Evolutionary conservation across 768 basidiomycete species (phyloP).

Genomic region (Pulveroboletus sp.): DNA sequence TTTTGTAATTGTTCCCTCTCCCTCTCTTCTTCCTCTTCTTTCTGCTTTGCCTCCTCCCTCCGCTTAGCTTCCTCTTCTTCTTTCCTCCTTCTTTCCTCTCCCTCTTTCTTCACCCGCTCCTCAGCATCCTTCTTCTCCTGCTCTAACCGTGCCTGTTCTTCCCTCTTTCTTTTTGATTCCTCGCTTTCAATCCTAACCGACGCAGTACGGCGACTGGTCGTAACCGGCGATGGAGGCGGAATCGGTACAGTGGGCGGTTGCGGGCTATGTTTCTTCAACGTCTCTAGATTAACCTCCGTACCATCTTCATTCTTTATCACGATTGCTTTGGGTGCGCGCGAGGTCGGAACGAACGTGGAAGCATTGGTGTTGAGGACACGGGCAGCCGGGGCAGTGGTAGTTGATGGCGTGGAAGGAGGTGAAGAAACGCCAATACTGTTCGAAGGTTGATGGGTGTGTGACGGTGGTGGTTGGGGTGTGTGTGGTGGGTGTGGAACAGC

Average conservation of each 20-base stretch:
- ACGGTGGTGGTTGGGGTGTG: constrained; percentile 44
- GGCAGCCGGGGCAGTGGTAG: constrained; percentile 36
- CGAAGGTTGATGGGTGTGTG: constrained; percentile 39
- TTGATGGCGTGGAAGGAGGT: constrained; percentile 65
- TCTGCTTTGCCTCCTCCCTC: constrained; percentile 40
- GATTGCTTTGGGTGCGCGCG: constrained; percentile 38
- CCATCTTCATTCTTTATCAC: constrained; percentile 65
- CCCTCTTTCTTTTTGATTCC: constrained; percentile 49
- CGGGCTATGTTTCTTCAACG: constrained; percentile 46
- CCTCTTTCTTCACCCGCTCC: constrained; percentile 34
- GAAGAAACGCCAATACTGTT: constrained; percentile 46
- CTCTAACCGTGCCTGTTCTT: constrained; percentile 39
- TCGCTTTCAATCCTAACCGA: constrained; percentile 62
- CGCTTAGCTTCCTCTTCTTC: constrained; percentile 42
- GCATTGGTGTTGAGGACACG: constrained; percentile 59
- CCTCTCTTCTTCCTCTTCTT: constrained; percentile 26
- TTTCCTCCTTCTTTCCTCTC: constrained; percentile 34
- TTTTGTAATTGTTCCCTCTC: constrained; percentile 35
- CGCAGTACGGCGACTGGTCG: constrained; percentile 24
- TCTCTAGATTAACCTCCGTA: constrained; percentile 55
- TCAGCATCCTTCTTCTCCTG: constrained; percentile 37
- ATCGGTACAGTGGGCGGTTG: constrained; percentile 37
- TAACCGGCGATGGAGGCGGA: constrained; percentile 33
- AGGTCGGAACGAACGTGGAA: constrained; percentile 58
- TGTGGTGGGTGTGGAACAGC: constrained; percentile 46